Conservation (phyloP, 1,284 basidiomycete species). For the Ceratobasidium theobromae region DNA sequence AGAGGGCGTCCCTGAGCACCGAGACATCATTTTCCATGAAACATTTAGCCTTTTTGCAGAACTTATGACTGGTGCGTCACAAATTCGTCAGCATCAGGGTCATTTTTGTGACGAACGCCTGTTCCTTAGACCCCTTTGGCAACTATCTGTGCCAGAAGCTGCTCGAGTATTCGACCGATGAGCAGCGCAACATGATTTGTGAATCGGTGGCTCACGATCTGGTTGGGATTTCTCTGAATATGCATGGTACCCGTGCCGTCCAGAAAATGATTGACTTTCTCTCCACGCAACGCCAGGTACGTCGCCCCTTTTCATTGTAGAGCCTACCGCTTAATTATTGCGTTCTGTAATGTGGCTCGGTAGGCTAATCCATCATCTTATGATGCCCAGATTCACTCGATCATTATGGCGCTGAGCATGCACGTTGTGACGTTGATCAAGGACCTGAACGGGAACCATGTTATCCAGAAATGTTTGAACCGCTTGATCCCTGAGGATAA, state of each 20-base stretch:
- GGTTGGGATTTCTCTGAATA: slow-evolving; percentile 98
- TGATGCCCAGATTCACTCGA: slow-evolving; percentile 91
- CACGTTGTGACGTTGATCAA: slow-evolving; percentile 99
- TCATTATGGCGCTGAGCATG: slow-evolving; percentile 94
- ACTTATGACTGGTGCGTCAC: slow-evolving; percentile 85
- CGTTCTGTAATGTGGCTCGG: neutral
- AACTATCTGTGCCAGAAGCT: slow-evolving; percentile 99
- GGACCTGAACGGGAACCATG: slow-evolving; percentile 99
- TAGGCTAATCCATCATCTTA: slow-evolving; percentile 44
- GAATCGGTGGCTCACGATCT: slow-evolving; percentile 97
- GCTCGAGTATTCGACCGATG: slow-evolving; percentile 95
- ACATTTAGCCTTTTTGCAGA: slow-evolving; percentile 98
- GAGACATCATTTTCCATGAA: slow-evolving; percentile 99
- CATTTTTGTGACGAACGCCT: neutral
- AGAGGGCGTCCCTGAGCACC: slow-evolving; percentile 89
- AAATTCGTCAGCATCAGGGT: neutral
- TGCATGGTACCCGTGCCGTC: slow-evolving; percentile 99
- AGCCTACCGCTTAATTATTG: slow-evolving; percentile 12
- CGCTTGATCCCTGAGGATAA: slow-evolving; percentile 97
- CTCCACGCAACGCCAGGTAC: slow-evolving; percentile 88
- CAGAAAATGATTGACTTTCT: slow-evolving; percentile 99
- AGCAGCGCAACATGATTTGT: slow-evolving; percentile 96
- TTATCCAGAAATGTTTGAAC: slow-evolving; percentile 99
- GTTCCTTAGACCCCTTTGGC: slow-evolving; percentile 84
- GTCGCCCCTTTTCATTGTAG: slow-evolving; percentile 44